Percentiles rank a stretch among this genome's conserved stretches.
Conservation (phyloP, 306 rosid species). For the Crotalaria pallida region DNA sequence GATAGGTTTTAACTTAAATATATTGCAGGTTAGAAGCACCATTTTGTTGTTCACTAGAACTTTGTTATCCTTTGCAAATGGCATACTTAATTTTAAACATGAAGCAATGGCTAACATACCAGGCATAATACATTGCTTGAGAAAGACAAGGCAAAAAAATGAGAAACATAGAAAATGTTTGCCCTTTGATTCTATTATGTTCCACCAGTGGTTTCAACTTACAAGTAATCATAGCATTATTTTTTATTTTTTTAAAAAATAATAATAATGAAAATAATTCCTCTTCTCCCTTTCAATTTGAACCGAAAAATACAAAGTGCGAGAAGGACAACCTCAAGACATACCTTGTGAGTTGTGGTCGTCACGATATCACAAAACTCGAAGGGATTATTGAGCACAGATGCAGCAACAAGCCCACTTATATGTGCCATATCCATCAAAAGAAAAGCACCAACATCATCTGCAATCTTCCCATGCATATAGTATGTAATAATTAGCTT, state of each 20-base stretch:
- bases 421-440: conserved; percentile 99
- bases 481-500: conserved; percentile 24
- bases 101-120: not conserved
- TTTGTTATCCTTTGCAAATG: not conserved
- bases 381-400: conserved; percentile 84
- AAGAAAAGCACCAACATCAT: conserved; percentile 88
- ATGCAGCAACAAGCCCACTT: conserved; percentile 97
- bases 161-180: too few relatives aligned
- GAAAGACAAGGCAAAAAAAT: too few relatives aligned
- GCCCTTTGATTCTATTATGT: too few relatives aligned
- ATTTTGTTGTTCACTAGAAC: not conserved
- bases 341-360: conserved; percentile 97
- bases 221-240: not conserved
- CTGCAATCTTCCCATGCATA: conserved; percentile 62
- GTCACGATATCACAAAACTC: conserved; percentile 93
- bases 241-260: too few relatives aligned
- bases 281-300: not conserved
- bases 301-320: conserved; percentile 14
- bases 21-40: not conserved
- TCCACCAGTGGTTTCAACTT: not conserved
- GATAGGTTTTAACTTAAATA: not conserved
- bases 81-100: not conserved
- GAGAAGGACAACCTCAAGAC: not conserved
- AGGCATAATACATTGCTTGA: too few relatives aligned
- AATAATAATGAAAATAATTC: not conserved